Conservation (phyloP, 2,329 filamentous ascomycete genomes). For the Colletotrichum coccodes region DNA sequence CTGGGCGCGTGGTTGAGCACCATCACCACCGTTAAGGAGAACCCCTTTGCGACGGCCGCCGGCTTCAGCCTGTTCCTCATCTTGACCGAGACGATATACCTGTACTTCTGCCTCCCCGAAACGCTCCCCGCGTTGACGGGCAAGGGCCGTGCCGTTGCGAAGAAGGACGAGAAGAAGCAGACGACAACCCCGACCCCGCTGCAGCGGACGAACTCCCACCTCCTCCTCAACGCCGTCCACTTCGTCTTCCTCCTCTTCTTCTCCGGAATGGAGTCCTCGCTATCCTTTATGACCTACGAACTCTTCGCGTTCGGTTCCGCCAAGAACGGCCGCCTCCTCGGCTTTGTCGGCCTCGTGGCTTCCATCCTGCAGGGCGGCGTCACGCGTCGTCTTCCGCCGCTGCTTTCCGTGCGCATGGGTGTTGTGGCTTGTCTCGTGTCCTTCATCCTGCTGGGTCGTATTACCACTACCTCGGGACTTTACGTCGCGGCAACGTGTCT, state of each 20-base stretch:
- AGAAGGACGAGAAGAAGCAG: constrained; percentile 33
- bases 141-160: constrained; percentile 30
- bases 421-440: constrained; percentile 80
- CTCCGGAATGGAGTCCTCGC: constrained; percentile 96
- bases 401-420: constrained; percentile 82
- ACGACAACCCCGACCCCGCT: constrained; percentile 37
- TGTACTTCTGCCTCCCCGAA: constrained; percentile 87
- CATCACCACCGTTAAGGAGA: constrained; percentile 81
- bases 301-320: constrained; percentile 85
- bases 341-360: constrained; percentile 90
- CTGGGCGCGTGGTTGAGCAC: constrained; percentile 87
- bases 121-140: constrained; percentile 74
- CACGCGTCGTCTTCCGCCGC: constrained; percentile 83
- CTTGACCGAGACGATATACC: constrained; percentile 85
- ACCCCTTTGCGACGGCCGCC: constrained; percentile 94
- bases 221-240: constrained; percentile 85
- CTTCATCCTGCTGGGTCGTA: constrained; percentile 81
- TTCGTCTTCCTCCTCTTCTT: constrained; percentile 96
- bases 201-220: constrained; percentile 82
- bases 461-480: constrained; percentile 74
- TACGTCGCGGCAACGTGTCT: constrained; percentile 86
- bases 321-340: constrained; percentile 86
- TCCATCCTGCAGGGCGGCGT: constrained; percentile 94
- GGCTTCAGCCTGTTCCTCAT: constrained; percentile 88
- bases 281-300: constrained; percentile 97